Percentiles rank a stretch among this genome's conserved stretches.
Conservation (phyloP, 148 eudicot genomes). For the Fagopyrum esculentum region DNA sequence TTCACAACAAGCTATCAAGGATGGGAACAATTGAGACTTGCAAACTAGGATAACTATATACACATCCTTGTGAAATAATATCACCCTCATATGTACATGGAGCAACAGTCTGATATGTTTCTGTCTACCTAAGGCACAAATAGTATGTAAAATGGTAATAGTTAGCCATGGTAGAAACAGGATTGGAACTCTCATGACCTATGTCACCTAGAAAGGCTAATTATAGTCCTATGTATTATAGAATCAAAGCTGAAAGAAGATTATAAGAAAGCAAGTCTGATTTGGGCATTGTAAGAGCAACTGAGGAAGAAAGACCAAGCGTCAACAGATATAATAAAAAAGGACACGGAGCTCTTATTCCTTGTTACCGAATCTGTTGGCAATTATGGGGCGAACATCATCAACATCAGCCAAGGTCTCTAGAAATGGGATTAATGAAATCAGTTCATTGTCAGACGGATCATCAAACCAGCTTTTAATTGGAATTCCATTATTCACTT, state of each 20-base stretch:
- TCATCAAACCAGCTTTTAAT: constrained; percentile 99
- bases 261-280: constrained; percentile 24
- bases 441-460: constrained; percentile 73
- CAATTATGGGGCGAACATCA: constrained; percentile 94
- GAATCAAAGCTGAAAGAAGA: constrained; percentile 7
- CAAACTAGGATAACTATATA: constrained; percentile 21
- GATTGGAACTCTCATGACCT: constrained; percentile 21
- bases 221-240: constrained; percentile 1
- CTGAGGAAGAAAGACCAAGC: constrained; percentile 28
- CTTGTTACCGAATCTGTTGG: constrained; percentile 93
- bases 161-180: constrained; percentile 27
- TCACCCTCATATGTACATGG: constrained; percentile 36
- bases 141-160: constrained; percentile 16
- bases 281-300: constrained; percentile 26
- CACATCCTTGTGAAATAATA: constrained; percentile 27
- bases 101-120: constrained; percentile 22
- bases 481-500: constrained; percentile 97
- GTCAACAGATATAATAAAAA: constrained; percentile 40
- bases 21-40: not conserved
- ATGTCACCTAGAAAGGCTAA: constrained; percentile 10
- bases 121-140: constrained; percentile 25
- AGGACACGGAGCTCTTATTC: constrained; percentile 71
- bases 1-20: not conserved
- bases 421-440: constrained; percentile 81
- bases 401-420: constrained; percentile 81